Conservation (phyloP, 208 protist genomes). For the Crithidia thermophila region DNA sequence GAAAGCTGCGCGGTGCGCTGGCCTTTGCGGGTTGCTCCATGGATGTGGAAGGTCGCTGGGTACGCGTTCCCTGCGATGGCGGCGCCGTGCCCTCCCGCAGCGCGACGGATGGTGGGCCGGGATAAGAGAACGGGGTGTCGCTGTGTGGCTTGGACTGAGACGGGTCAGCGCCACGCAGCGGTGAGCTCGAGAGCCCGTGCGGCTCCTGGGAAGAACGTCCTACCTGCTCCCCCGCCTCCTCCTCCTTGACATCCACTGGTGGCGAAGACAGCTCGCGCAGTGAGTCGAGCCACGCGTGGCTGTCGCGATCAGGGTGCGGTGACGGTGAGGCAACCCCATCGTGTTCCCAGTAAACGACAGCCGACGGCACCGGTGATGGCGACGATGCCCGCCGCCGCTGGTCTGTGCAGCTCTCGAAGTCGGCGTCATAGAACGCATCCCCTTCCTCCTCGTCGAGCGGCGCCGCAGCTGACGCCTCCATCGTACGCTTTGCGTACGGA, state of each 20-base stretch:
- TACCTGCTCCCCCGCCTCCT: background rate
- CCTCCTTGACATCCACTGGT: background rate
- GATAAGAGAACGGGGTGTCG: slow-evolving; percentile 3
- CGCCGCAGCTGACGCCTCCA: background rate
- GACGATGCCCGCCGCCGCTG: background rate
- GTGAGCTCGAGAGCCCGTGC: slow-evolving; percentile 22
- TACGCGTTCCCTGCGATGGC: slow-evolving; percentile 4
- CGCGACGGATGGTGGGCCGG: slow-evolving; percentile 1
- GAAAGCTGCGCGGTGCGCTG: too few relatives aligned
- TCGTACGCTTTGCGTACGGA: background rate
- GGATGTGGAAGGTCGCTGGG: too few relatives aligned
- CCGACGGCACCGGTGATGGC: background rate
- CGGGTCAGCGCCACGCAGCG: background rate
- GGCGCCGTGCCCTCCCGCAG: slow-evolving; percentile 10
- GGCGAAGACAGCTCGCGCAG: slow-evolving; percentile 11
- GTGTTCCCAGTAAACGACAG: background rate
- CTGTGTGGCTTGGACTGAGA: slow-evolving; percentile 1
- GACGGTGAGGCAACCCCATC: background rate
- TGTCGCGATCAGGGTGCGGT: background rate
- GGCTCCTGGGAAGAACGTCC: background rate
- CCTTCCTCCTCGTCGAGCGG: background rate
- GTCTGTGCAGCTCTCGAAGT: background rate
- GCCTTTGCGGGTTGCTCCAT: too few relatives aligned
- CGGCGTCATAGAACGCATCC: slow-evolving; percentile 24
- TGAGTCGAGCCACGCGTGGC: slow-evolving; percentile 14